phyloP scores from a whole-genome alignment of 371 early-diverging fungal genomes.

The Mortierella polycephala region DNA sequence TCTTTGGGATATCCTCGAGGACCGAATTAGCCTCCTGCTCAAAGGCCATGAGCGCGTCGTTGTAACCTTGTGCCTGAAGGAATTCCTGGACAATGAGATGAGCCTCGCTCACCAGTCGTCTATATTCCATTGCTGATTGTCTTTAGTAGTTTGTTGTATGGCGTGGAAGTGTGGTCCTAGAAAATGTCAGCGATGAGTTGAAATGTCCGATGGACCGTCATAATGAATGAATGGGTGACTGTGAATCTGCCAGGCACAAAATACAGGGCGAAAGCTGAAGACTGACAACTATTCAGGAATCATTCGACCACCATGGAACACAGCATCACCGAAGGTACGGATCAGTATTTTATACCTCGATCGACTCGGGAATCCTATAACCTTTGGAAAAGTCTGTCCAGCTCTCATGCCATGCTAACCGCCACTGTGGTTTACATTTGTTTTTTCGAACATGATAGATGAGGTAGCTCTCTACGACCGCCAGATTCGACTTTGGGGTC shows the following conservation, averaged over 20 bases:
- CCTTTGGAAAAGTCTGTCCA: neutral
- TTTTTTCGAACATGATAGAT: slow-evolving; percentile 58
- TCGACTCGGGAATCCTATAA: too few species aligned
- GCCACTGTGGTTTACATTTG: neutral
- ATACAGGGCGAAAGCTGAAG: neutral
- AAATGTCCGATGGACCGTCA: too few species aligned
- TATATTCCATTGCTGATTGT: slow-evolving; percentile 26
- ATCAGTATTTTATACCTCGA: neutral
- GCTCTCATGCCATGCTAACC: neutral
- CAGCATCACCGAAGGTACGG: slow-evolving; percentile 41
- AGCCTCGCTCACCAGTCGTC: slow-evolving; percentile 35
- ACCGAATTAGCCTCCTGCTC: slow-evolving; percentile 59
- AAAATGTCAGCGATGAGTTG: too few species aligned
- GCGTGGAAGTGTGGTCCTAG: too few species aligned
- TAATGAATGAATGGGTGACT: slow-evolving; percentile 1
- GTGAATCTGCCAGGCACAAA: neutral
- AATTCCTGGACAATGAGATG: slow-evolving; percentile 57
- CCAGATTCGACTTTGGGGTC: slow-evolving; percentile 96
- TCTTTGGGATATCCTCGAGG: slow-evolving; percentile 50
- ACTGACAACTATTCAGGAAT: neutral
- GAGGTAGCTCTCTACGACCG: slow-evolving; percentile 94
- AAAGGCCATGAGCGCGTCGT: slow-evolving; percentile 58
- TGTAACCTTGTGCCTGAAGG: slow-evolving; percentile 59
- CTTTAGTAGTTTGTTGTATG: neutral
- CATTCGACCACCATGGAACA: slow-evolving; percentile 23